Evolutionary conservation across 2,329 filamentous ascomycete species (phyloP), one percentile per base, ranked within the genome.

Genomic region (Amylocarpus encephaloides): DNA sequence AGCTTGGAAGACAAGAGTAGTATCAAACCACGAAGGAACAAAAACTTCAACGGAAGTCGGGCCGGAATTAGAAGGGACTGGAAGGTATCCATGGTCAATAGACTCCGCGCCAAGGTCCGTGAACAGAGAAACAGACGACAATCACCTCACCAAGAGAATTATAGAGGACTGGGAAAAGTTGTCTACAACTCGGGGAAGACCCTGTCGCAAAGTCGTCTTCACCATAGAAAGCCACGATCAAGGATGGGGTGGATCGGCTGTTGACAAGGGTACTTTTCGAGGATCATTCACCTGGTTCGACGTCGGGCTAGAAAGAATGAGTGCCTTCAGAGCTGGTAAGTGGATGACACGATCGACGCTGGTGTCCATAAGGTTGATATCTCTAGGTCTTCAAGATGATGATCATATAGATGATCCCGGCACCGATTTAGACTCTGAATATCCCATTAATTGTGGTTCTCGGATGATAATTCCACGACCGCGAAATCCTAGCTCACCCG

Each of bases 261-360:
- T 29, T 7, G 53, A 65, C 0, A 61, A 59, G 2, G 70, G 70
- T 2, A 71, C 71, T 1, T 83, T 73, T 48, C 55, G 62, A 0
- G 68, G 65, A 2, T 78, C 80, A 0, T 81, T 68, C 66, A 80
- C 80, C 0, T 85, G 81, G 81, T 83, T 83, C 51, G 80, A 83
- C 49, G 78, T 73, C 13, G 81, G 81, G 0, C 62, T 82, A 13
- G 81, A 85, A 64, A 71, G 71, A 3, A 76, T 79, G 43, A 74
- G 76, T 40, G 68, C 68, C 13, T 62, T 59, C 0, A 43, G 43
- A 49, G 52, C 59, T 32, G 59, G 64, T 48, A 51, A 39, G 46
- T 42, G 32, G n/a, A 39, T 16, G 19, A 39, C 50, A 29, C 60
- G 62, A 66, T 50, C 51, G 18, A 32, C 22, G 32, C 18, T 40